Evolutionary conservation across 306 rosid genomes (phyloP).

Genomic region (Senna siamea): DNA sequence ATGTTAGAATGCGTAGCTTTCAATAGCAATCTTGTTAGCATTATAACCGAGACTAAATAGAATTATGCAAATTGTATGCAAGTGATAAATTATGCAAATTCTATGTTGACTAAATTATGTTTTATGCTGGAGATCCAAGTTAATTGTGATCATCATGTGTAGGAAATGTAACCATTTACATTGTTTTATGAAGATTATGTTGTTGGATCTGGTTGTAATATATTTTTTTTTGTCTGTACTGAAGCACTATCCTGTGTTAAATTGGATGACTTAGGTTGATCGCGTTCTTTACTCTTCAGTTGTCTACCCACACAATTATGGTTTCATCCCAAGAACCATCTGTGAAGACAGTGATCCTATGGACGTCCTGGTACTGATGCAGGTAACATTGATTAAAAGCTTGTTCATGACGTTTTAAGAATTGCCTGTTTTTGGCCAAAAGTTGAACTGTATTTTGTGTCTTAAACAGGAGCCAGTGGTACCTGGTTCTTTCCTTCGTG

Average conservation of each 20-base stretch:
- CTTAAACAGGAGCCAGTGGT: conserved; percentile 77
- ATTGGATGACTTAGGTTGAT: conserved; percentile 71
- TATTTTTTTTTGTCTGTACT: conserved; percentile 18
- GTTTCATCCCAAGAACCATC: conserved; percentile 92
- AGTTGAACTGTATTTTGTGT: conserved; percentile 20
- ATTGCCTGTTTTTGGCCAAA: conserved; percentile 22
- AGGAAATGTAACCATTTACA: neutral
- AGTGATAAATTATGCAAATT: too few species aligned
- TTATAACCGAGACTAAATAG: neutral
- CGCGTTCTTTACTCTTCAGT: conserved; percentile 96
- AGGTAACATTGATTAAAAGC: conserved; percentile 58
- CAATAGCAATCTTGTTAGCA: conserved; percentile 11
- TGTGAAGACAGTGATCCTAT: conserved; percentile 99
- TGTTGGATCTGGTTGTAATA: conserved; percentile 6
- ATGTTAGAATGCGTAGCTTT: conserved; percentile 6
- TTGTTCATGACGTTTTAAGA: conserved; percentile 19
- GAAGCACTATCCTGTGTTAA: conserved; percentile 32
- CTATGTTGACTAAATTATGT: neutral
- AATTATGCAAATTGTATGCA: too few species aligned
- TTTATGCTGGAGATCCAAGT: neutral
- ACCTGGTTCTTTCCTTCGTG: conserved; percentile 95
- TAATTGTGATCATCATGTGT: neutral
- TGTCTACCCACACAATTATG: conserved; percentile 98
- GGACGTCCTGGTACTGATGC: conserved; percentile 95
- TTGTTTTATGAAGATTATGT: conserved; percentile 12